These are phyloP conservation scores for Phytophthora tentaculata DNA, from an alignment of 352 stramenopile genomes.

Conservation along the genomic window DNA sequence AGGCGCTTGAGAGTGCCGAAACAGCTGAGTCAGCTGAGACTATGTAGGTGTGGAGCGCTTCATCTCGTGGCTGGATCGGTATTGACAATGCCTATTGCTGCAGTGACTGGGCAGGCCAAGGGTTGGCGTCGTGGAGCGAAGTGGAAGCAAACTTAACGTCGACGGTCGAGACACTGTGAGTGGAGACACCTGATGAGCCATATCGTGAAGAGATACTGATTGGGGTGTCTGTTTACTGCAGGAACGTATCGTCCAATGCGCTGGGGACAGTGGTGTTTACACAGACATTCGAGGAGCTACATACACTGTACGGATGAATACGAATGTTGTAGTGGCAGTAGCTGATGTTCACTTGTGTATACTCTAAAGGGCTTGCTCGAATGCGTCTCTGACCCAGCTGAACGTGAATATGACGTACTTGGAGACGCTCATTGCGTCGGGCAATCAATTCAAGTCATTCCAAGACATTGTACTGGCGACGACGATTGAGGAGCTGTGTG, in stretches of 20 bases:
- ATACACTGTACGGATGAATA: slow-evolving; percentile 26
- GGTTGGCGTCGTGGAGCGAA: slow-evolving; percentile 27
- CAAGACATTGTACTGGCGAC: slow-evolving; percentile 27
- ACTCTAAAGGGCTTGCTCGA: slow-evolving; percentile 28
- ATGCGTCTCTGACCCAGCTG: slow-evolving; percentile 35
- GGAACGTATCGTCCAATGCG: slow-evolving; percentile 33
- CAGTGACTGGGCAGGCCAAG: slow-evolving; percentile 24
- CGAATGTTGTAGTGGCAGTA: neutral
- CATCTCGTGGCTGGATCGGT: neutral
- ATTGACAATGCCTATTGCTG: slow-evolving; percentile 6
- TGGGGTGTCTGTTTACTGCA: neutral
- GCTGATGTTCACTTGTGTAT: slow-evolving; percentile 3
- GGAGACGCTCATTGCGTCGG: slow-evolving; percentile 22
- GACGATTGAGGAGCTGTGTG: slow-evolving; percentile 38
- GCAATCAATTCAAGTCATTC: slow-evolving; percentile 39
- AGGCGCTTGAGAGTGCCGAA: neutral
- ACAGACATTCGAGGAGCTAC: slow-evolving; percentile 27
- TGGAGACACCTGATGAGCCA: neutral
- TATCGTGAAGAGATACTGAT: neutral
- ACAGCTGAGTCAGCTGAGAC: neutral
- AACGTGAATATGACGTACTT: slow-evolving; percentile 37
- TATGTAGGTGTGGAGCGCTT: slow-evolving; percentile 4
- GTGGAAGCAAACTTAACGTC: slow-evolving; percentile 31
- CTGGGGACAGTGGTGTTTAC: slow-evolving; percentile 25
- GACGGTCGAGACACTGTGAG: slow-evolving; percentile 24